These are phyloP conservation scores for Penicillium herquei DNA, from an alignment of 495 filamentous ascomycete species.

Conservation along the genomic window DNA sequence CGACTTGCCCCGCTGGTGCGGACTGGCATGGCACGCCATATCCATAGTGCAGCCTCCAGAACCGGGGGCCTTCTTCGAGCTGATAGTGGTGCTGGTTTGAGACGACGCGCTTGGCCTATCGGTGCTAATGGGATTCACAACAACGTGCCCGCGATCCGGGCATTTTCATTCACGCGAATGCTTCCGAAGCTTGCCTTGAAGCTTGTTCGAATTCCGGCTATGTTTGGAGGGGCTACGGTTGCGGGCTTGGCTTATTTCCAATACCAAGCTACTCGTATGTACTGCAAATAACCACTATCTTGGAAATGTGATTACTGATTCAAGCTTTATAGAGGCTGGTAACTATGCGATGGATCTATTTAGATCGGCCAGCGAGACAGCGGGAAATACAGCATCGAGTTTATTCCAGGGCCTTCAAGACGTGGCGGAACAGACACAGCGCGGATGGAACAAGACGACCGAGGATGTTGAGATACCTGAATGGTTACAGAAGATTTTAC, in stretches of 20 bases:
- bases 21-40: slow-evolving; percentile 63
- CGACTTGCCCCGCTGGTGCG: slow-evolving; percentile 66
- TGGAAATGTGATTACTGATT: slow-evolving; percentile 23
- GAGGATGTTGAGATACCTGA: slow-evolving; percentile 73
- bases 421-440: slow-evolving; percentile 73
- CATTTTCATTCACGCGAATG: slow-evolving; percentile 79
- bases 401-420: slow-evolving; percentile 68
- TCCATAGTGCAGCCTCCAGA: slow-evolving; percentile 56
- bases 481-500: slow-evolving; percentile 79
- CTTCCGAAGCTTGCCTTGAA: slow-evolving; percentile 89
- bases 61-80: slow-evolving; percentile 70
- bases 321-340: slow-evolving; percentile 64
- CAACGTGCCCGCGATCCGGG: slow-evolving; percentile 74
- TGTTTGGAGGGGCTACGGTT: slow-evolving; percentile 86
- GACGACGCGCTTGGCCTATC: slow-evolving; percentile 69
- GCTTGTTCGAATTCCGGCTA: slow-evolving; percentile 79
- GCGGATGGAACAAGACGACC: slow-evolving; percentile 81
- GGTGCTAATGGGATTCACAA: slow-evolving; percentile 79
- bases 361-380: slow-evolving; percentile 64
- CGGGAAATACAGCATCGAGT: slow-evolving; percentile 60
- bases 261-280: slow-evolving; percentile 90
- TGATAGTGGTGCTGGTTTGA: slow-evolving; percentile 58
- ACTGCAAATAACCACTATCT: background rate
- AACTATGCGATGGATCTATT: slow-evolving; percentile 85
- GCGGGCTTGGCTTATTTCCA: slow-evolving; percentile 88